Evolutionary conservation across 169 alveolate genomes (phyloP).

Genomic region (Hammondia hammondi): DNA sequence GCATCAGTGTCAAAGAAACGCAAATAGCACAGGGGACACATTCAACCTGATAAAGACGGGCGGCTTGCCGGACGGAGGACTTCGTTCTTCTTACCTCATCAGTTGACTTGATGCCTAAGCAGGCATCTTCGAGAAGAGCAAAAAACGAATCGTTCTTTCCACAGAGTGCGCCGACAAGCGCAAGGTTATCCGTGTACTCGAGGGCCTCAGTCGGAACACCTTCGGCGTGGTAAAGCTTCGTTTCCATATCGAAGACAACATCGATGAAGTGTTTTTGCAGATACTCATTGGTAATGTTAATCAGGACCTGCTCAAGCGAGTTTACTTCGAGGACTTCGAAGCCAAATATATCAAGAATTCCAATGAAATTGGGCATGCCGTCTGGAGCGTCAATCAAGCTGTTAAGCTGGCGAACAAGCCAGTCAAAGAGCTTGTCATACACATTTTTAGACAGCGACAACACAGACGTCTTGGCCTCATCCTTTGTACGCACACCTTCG

Average conservation of each 20-base stretch:
- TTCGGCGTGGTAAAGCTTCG: conserved; percentile 82
- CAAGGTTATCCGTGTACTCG: conserved; percentile 80
- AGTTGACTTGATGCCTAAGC: conserved; percentile 89
- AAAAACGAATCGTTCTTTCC: conserved; percentile 80
- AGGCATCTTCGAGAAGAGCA: conserved; percentile 88
- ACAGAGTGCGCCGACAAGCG: conserved; percentile 44
- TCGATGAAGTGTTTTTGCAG: conserved; percentile 93
- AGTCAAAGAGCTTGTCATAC: conserved; percentile 93
- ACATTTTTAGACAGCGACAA: conserved; percentile 94
- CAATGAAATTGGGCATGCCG: conserved; percentile 88
- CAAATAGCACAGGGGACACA: not conserved
- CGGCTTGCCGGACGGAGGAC: too few species aligned
- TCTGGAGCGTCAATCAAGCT: conserved; percentile 86
- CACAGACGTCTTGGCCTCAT: conserved; percentile 85
- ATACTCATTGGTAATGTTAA: conserved; percentile 98
- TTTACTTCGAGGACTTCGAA: conserved; percentile 95
- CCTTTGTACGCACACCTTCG: conserved; percentile 85
- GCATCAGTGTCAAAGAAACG: not conserved
- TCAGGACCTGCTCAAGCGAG: conserved; percentile 97
- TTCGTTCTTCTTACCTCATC: conserved; percentile 51
- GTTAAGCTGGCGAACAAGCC: conserved; percentile 94
- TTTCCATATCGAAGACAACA: conserved; percentile 92
- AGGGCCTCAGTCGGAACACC: conserved; percentile 88
- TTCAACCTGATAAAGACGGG: not conserved
- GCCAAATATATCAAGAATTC: conserved; percentile 97